Conservation (phyloP, 1,139 yeast genomes). For the Yamadazyma mexicana region DNA sequence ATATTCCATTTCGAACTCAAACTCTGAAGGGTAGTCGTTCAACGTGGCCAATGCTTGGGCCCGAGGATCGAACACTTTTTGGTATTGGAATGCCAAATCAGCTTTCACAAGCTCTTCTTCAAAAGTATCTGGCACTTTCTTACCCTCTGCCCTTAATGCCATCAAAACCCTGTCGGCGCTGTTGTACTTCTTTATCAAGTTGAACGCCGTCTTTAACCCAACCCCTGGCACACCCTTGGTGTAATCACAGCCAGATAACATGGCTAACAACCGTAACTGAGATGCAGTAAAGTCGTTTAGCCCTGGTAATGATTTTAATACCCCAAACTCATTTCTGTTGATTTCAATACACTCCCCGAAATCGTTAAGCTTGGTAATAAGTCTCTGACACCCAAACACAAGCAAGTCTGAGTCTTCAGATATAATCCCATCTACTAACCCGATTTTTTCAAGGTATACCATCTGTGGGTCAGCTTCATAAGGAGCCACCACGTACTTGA, state of each 20-base stretch:
- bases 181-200: slow-evolving; percentile 51
- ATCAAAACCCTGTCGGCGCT: slow-evolving; percentile 56
- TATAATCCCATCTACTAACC: slow-evolving; percentile 79
- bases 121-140: slow-evolving; percentile 59
- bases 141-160: slow-evolving; percentile 64
- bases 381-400: slow-evolving; percentile 76
- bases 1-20: slow-evolving; percentile 30
- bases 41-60: slow-evolving; percentile 51
- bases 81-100: slow-evolving; percentile 77
- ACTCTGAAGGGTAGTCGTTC: slow-evolving; percentile 51
- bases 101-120: slow-evolving; percentile 65
- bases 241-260: slow-evolving; percentile 94
- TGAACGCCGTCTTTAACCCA: slow-evolving; percentile 79
- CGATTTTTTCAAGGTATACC: slow-evolving; percentile 80
- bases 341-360: slow-evolving; percentile 76
- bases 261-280: slow-evolving; percentile 76
- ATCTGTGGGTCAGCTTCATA: slow-evolving; percentile 98
- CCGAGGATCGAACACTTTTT: slow-evolving; percentile 78
- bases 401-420: slow-evolving; percentile 94
- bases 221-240: slow-evolving; percentile 81
- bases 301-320: slow-evolving; percentile 46
- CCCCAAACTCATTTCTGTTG: slow-evolving; percentile 49
- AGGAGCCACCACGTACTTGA: slow-evolving; percentile 89
- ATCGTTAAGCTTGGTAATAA: slow-evolving; percentile 82
- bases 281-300: slow-evolving; percentile 48